Conservation (phyloP, 2,329 filamentous ascomycete genomes). For the Macrophomina tecta region DNA sequence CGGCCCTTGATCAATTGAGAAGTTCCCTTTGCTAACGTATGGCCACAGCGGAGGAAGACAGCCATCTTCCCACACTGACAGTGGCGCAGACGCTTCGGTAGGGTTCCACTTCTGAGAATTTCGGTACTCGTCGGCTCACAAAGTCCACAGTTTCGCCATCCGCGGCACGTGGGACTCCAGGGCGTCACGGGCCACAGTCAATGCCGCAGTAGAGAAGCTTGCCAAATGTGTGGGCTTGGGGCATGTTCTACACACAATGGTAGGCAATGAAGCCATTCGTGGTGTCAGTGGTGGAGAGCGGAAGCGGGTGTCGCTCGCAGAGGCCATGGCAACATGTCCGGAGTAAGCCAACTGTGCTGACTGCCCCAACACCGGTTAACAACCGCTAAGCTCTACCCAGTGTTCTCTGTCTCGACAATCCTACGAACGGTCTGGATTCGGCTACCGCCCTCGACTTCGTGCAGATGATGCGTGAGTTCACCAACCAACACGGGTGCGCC, state of each 20-base stretch:
- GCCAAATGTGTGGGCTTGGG: constrained; percentile 56
- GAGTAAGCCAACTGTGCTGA: constrained; percentile 31
- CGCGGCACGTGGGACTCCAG: too few species aligned
- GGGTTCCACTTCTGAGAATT: too few species aligned
- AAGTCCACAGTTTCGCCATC: too few species aligned
- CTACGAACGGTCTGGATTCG: constrained; percentile 37
- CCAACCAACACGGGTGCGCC: constrained; percentile 53
- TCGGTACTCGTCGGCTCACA: too few species aligned
- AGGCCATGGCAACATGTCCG: constrained; percentile 43
- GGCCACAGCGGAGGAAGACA: too few species aligned
- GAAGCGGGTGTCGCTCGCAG: constrained; percentile 64
- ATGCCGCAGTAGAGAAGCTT: constrained; percentile 52
- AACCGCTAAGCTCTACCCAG: constrained; percentile 28
- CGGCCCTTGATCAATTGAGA: too few species aligned
- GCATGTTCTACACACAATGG: constrained; percentile 57
- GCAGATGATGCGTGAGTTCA: constrained; percentile 54
- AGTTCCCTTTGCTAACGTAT: too few species aligned
- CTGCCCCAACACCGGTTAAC: background rate
- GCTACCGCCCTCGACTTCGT: constrained; percentile 60
- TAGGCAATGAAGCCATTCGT: constrained; percentile 61
- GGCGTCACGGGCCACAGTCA: constrained; percentile 38
- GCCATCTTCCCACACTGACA: too few species aligned
- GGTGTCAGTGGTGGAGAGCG: constrained; percentile 64
- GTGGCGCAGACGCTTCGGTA: too few species aligned
- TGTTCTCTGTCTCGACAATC: constrained; percentile 46